Evolutionary conservation across 2,329 filamentous ascomycete genomes (phyloP), one percentile per base, ranked within the genome.

Genomic region (Gremmenia infestans): DNA sequence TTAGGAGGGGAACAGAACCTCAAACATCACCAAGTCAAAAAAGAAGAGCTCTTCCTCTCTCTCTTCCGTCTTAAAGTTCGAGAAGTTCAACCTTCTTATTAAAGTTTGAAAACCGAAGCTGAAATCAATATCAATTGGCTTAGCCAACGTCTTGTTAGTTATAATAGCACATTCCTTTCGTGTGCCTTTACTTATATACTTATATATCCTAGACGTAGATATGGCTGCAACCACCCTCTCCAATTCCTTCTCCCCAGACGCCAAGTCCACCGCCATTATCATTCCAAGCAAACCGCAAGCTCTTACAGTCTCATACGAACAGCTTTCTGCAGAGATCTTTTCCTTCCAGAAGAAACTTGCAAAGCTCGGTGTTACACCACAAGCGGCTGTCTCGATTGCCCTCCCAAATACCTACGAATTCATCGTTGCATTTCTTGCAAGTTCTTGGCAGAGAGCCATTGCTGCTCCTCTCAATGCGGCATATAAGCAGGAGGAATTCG

Each of bases 401-500:
- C 81, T 91, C 17, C 82, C 87, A 57, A 95, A 95, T 76, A 91
- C 87, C 52, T 92, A 91, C 73, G 89, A 92, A 72, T 94, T 95
- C 74, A 88, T 95, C 69, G 85, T 94, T 55, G 85, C 89, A 2
- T 96, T 95, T 73, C 81, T 95, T 46, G 90, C 89, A n/a, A 81
- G 85, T 17, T 83, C 89, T n/a, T 91, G 87, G 83, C 90, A 94
- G 75, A 82, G 91, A 66, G 88, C 79, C 32, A 87, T 94, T 64
- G 90, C 90, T 7, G 91, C 91, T 3, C 91, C 90, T n/a, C 76
- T 96, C 62, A 95, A 96, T 72, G 85, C 90, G 42, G 87, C 86
- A 46, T 95, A 95, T 77, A 95, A 92, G 76, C 89, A 94, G 73
- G 86, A 86, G 55, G 90, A 95, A 72, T 94, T 93, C 70, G 90